Base-by-base conservation (phyloP, 129 eudicot species). In the Solidago caesia region DNA sequence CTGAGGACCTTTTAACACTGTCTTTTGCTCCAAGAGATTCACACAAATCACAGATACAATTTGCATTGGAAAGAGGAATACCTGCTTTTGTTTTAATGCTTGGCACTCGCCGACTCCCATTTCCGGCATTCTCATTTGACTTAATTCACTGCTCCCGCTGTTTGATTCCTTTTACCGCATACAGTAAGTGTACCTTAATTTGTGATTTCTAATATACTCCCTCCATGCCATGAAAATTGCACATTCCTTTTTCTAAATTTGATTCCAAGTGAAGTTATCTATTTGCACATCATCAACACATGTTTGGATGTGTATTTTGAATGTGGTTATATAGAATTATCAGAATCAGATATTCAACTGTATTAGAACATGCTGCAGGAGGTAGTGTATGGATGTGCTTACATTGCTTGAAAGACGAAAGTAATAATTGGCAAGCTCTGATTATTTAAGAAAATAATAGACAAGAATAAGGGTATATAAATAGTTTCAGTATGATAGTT, bases 21-120 rank as follows among this genome's bases (percentile, higher is more conserved):
- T 92, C 98, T 41, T 93, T 93, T 83, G 98, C 98, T 80, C 98
- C 98, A 75, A 84, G 98, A 82, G 98, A 93, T 85, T 93, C 98
- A 62, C 98, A 93, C 81, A 93, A 93, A 69, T 75, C 98, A 60
- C 98, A 93, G 77, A 93, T 93, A 71, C 98, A 93, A 68, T 93
- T 93, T 80, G 97, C 98, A 29, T 62, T 93, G 43, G 98, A 93
- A 81, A 84, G 98, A 88, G 98, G 98, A 76, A 71, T 93, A 57
- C 98, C 98, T 2, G 90, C 98, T 8, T 86, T 90, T 78, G 96
- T 93, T 75, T 87, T 92, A 71, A 93, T 93, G 98, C 98, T 93
- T 64, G 98, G 98, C 73, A 91, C 96, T 14, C 96, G 85, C 66
- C 82, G 92, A 71, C 96, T 91, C 49, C 97, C 97, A 3, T 86